A percentile compares a stretch with the other conserved stretches of the same genome.
Conservation (phyloP, 495 filamentous ascomycete species). For the Penicillium ucsense region DNA sequence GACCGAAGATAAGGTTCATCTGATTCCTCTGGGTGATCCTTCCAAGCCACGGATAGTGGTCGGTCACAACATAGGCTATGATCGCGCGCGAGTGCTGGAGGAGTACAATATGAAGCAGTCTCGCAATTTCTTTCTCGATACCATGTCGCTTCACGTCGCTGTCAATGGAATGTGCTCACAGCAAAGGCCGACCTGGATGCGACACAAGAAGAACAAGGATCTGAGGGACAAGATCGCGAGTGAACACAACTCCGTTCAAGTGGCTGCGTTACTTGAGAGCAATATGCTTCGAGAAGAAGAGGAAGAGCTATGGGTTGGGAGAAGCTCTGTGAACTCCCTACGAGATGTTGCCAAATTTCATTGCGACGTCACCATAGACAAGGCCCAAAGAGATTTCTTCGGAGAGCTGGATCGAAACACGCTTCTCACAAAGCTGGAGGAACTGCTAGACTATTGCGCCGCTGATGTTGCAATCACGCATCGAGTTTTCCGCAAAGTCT, state of each 20-base stretch:
- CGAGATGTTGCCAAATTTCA: slow-evolving; percentile 97
- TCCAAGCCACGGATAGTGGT: slow-evolving; percentile 63
- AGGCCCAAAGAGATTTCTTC: slow-evolving; percentile 77
- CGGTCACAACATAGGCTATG: slow-evolving; percentile 95
- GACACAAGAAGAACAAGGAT: slow-evolving; percentile 81
- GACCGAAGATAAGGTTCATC: slow-evolving; percentile 61
- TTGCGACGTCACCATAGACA: slow-evolving; percentile 84
- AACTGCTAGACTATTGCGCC: slow-evolving; percentile 90
- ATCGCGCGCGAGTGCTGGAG: slow-evolving; percentile 77
- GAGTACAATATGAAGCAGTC: slow-evolving; percentile 81
- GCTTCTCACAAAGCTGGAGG: slow-evolving; percentile 58
- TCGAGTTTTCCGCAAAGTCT: slow-evolving; percentile 82
- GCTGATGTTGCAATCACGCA: slow-evolving; percentile 91
- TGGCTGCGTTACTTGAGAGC: slow-evolving; percentile 60
- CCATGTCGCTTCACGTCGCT: slow-evolving; percentile 96
- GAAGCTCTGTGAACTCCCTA: slow-evolving; percentile 90
- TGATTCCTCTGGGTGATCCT: slow-evolving; percentile 78
- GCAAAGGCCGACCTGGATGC: slow-evolving; percentile 94
- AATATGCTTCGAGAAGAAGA: slow-evolving; percentile 65
- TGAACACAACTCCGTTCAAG: slow-evolving; percentile 58
- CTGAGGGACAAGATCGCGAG: slow-evolving; percentile 69
- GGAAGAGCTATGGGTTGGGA: slow-evolving; percentile 89
- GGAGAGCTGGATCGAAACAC: slow-evolving; percentile 68
- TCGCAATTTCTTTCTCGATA: slow-evolving; percentile 84
- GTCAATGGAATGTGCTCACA: slow-evolving; percentile 99